A percentile compares a stretch with the other conserved stretches of the same genome.
phyloP scores from a whole-genome alignment of 768 basidiomycete species.

The Russula lepida region DNA sequence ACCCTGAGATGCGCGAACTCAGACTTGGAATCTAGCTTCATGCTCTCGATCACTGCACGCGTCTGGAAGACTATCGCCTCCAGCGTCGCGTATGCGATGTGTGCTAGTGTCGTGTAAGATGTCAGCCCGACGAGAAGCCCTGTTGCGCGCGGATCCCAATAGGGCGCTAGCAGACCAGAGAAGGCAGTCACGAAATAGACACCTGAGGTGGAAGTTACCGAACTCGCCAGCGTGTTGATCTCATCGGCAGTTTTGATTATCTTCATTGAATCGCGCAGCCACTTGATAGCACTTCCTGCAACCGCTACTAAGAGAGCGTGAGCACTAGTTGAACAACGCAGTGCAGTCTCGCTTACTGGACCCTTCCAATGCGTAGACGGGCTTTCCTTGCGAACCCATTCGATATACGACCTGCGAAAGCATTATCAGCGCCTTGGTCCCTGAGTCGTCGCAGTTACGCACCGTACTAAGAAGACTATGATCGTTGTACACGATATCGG shows the following conservation, averaged over 20 bases:
- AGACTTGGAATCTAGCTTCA: slow-evolving; percentile 80
- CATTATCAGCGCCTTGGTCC: not conserved
- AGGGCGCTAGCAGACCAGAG: slow-evolving; percentile 91
- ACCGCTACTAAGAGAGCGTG: slow-evolving; percentile 58
- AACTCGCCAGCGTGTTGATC: slow-evolving; percentile 75
- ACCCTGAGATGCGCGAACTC: slow-evolving; percentile 85
- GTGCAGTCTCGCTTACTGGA: slow-evolving; percentile 54
- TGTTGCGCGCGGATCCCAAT: slow-evolving; percentile 92
- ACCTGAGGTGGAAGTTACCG: slow-evolving; percentile 74
- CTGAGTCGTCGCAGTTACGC: slow-evolving; percentile 15
- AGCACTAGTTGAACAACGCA: not conserved
- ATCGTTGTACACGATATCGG: slow-evolving; percentile 71
- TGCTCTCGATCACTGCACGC: slow-evolving; percentile 88
- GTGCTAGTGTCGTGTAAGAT: slow-evolving; percentile 82
- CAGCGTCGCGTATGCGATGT: slow-evolving; percentile 90
- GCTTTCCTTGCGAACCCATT: slow-evolving; percentile 65
- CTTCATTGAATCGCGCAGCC: slow-evolving; percentile 87
- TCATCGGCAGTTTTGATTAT: slow-evolving; percentile 75
- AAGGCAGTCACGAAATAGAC: slow-evolving; percentile 97
- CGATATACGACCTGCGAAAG: slow-evolving; percentile 72
- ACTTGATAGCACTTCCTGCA: slow-evolving; percentile 92
- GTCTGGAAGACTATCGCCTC: slow-evolving; percentile 98
- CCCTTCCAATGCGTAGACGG: slow-evolving; percentile 92
- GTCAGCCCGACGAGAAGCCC: slow-evolving; percentile 81
- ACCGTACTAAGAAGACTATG: slow-evolving; percentile 90